phyloP scores from a whole-genome alignment of 495 filamentous ascomycete species.

The Mycothermus thermophilus region DNA sequence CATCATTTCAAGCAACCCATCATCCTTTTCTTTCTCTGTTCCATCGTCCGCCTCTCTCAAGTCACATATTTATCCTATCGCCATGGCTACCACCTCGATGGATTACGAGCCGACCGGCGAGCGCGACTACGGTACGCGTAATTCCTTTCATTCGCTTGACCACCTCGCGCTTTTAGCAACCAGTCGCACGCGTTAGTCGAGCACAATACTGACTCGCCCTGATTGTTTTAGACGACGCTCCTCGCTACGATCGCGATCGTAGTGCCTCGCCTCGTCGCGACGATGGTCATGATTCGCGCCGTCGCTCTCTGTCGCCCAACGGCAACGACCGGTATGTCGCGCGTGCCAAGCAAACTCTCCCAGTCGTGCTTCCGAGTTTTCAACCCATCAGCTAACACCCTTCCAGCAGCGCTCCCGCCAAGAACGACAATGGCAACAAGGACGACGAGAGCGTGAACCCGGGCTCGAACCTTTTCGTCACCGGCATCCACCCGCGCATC shows the following conservation, averaged over 20 bases:
- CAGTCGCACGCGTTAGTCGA: neutral
- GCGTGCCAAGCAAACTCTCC: no score
- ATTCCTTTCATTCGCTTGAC: neutral
- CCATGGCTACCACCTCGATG: constrained; percentile 47
- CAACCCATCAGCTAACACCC: no score
- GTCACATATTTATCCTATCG: no score
- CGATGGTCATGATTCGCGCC: constrained; percentile 53
- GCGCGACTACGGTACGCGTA: constrained; percentile 65
- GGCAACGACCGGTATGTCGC: constrained; percentile 55
- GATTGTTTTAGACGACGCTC: constrained; percentile 57
- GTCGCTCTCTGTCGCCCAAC: constrained; percentile 63
- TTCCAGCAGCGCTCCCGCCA: constrained; percentile 13
- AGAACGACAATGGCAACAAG: constrained; percentile 30
- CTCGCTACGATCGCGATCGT: constrained; percentile 66
- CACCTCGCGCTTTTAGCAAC: neutral
- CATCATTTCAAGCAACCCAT: neutral
- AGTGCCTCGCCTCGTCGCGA: constrained; percentile 85
- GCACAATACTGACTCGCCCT: constrained; percentile 8
- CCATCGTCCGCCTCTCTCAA: neutral
- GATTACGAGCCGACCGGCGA: constrained; percentile 76
- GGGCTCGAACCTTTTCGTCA: constrained; percentile 97
- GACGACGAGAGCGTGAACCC: constrained; percentile 75
- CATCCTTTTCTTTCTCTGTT: neutral
- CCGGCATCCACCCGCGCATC: constrained; percentile 91
- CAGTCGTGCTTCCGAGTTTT: no score